Conservation (phyloP, 352 stramenopile genomes). For the Globisporangium radiosum region DNA sequence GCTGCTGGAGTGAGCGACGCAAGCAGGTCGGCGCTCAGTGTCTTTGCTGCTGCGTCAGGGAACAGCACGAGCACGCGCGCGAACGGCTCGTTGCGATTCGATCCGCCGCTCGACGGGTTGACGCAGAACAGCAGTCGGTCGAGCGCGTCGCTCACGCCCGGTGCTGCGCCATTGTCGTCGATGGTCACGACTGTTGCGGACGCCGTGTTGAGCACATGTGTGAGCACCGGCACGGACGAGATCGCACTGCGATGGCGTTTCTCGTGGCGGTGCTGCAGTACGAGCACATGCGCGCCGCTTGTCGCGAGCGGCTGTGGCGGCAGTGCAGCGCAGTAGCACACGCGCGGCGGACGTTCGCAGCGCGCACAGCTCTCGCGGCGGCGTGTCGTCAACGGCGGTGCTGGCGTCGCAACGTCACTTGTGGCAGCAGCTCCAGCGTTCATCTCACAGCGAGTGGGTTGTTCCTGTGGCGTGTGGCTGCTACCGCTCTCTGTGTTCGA, state of each 20-base stretch:
- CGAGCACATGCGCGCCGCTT: slow-evolving; percentile 33
- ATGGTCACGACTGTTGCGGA: slow-evolving; percentile 39
- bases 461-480: too few species aligned
- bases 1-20: background rate
- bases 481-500: too few species aligned
- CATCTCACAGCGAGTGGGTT: background rate
- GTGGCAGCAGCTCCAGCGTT: background rate
- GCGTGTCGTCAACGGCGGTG: background rate
- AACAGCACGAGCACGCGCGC: slow-evolving; percentile 34
- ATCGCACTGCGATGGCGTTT: slow-evolving; percentile 45
- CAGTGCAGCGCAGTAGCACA: slow-evolving; percentile 57
- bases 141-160: slow-evolving; percentile 15
- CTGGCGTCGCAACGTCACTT: background rate
- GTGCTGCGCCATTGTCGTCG: slow-evolving; percentile 16
- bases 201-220: slow-evolving; percentile 31
- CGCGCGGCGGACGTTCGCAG: slow-evolving; percentile 33
- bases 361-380: slow-evolving; percentile 32
- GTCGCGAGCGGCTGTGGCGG: slow-evolving; percentile 20
- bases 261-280: slow-evolving; percentile 62
- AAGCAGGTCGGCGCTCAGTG: slow-evolving; percentile 13
- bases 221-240: slow-evolving; percentile 62
- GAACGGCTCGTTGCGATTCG: slow-evolving; percentile 8
- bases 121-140: slow-evolving; percentile 28
- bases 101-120: background rate
- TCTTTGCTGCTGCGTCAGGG: slow-evolving; percentile 30